phyloP scores from a whole-genome alignment of 805 yeast species.

The Candida dendrica region DNA sequence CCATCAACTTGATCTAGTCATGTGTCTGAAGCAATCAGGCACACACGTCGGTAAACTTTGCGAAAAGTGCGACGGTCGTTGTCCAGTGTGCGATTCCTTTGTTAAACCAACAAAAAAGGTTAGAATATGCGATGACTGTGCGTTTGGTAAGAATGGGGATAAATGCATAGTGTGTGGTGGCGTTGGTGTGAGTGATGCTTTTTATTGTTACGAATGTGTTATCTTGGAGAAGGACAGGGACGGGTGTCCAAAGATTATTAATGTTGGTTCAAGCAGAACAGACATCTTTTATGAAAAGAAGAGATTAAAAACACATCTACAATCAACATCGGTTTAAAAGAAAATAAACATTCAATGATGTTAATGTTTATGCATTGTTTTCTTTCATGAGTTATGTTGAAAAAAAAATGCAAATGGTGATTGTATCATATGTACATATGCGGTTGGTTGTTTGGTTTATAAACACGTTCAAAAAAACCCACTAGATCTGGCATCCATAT shows the following conservation, averaged over 20 bases:
- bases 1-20: constrained; percentile 78
- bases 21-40: constrained; percentile 85
- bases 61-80: constrained; percentile 81
- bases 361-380: too few relatives aligned
- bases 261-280: constrained; percentile 69
- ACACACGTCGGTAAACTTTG: constrained; percentile 64
- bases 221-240: constrained; percentile 72
- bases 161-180: constrained; percentile 78
- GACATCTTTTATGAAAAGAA: constrained; percentile 59
- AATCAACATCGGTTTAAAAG: background rate
- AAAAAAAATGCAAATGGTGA: background rate
- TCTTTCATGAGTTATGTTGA: too few relatives aligned
- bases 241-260: constrained; percentile 84
- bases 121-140: constrained; percentile 77
- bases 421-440: background rate
- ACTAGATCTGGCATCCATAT: background rate
- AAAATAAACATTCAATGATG: too few relatives aligned
- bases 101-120: constrained; percentile 66
- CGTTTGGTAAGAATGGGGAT: constrained; percentile 57
- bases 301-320: constrained; percentile 20
- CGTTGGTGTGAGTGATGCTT: constrained; percentile 61
- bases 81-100: constrained; percentile 84
- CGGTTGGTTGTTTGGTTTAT: background rate
- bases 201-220: constrained; percentile 83
- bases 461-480: background rate